These are phyloP conservation scores for Setaria italica DNA, from an alignment of 202 grass and related monocot genomes.

Conservation along the genomic window DNA sequence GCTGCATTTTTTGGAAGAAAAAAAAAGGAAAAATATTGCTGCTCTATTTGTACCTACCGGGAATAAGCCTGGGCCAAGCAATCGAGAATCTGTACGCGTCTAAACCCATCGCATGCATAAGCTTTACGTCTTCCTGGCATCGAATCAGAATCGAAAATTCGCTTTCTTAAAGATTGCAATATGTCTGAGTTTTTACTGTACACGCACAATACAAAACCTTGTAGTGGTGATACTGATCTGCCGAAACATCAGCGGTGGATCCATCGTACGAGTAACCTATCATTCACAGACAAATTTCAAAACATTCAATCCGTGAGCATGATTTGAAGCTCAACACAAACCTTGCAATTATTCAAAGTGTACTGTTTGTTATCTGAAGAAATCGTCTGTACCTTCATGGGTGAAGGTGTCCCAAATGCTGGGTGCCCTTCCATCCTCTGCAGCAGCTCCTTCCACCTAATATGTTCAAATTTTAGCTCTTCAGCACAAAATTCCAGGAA, in stretches of 20 bases:
- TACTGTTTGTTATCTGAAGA: neutral
- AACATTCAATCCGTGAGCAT: neutral
- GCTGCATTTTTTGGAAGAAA: no score
- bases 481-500: neutral
- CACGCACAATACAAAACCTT: slow-evolving; percentile 45
- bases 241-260: slow-evolving; percentile 62
- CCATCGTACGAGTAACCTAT: slow-evolving; percentile 53
- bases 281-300: neutral
- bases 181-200: neutral
- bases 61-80: slow-evolving; percentile 70
- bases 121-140: slow-evolving; percentile 76
- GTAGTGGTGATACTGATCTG: slow-evolving; percentile 91
- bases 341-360: neutral
- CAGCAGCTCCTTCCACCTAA: slow-evolving; percentile 72
- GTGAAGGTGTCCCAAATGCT: slow-evolving; percentile 66
- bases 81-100: slow-evolving; percentile 94
- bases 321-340: neutral
- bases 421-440: slow-evolving; percentile 68
- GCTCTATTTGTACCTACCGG: slow-evolving; percentile 36
- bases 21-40: neutral
- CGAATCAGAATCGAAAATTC: neutral
- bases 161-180: neutral
- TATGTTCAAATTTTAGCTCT: neutral
- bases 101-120: slow-evolving; percentile 73
- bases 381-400: slow-evolving; percentile 50